Conservation (phyloP, 2,329 filamentous ascomycete species). For the Ophiostoma sp. region DNA sequence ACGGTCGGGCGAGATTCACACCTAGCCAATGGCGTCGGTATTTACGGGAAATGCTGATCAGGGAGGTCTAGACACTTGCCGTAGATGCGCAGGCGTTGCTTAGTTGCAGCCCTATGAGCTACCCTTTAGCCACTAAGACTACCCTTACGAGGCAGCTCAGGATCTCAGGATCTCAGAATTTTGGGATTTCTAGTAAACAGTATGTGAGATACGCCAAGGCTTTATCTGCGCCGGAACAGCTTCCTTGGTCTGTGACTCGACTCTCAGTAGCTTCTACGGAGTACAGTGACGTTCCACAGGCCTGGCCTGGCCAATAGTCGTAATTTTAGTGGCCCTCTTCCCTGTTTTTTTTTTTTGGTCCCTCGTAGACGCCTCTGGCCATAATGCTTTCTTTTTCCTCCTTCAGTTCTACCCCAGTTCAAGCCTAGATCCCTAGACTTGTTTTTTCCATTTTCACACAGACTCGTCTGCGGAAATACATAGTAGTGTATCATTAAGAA, state of each 20-base stretch:
- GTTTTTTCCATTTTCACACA: conserved; percentile 3
- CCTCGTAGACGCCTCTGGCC: not conserved
- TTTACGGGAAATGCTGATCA: not conserved
- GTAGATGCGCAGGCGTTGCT: not conserved
- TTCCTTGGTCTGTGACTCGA: not conserved
- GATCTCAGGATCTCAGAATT: not conserved
- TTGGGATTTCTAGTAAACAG: not conserved
- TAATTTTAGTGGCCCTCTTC: not conserved
- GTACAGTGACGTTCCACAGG: not conserved
- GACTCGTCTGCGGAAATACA: not conserved
- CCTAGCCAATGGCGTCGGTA: not conserved
- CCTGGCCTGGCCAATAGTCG: not conserved
- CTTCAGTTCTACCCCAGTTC: not conserved
- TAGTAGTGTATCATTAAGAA: not conserved
- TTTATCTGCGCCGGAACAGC: not conserved
- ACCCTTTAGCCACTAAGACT: not conserved
- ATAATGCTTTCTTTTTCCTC: conserved; percentile 8
- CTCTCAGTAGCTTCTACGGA: not conserved
- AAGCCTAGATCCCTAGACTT: not conserved
- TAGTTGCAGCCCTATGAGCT: not conserved
- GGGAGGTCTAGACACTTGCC: not conserved
- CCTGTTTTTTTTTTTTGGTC: not conserved
- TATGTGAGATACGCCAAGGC: not conserved
- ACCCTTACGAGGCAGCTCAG: not conserved
- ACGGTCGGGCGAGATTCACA: not conserved